Percentiles rank a stretch among this genome's conserved stretches.
Evolutionary conservation across 139 green algal genomes (phyloP).

Genomic region (Parachlorella kessleri): DNA sequence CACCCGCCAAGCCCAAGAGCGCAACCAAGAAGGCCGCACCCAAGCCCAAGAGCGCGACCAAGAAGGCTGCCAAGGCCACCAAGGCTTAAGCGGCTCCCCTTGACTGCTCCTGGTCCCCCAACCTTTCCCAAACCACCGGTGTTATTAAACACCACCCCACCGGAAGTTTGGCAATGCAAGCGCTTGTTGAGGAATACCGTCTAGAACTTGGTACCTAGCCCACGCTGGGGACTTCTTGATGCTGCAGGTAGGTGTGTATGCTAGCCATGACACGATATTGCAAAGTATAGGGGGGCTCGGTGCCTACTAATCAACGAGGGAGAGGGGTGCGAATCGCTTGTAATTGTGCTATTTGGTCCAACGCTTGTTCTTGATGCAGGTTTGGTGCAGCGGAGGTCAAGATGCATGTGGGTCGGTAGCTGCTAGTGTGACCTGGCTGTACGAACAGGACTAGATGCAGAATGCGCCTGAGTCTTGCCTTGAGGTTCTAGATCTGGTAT

Average conservation of each 20-base stretch:
- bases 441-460: no score
- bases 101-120: neutral
- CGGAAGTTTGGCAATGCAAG: no score
- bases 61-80: conserved; percentile 22
- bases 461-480: no score
- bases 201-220: neutral
- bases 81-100: conserved; percentile 13
- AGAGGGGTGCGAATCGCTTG: no score
- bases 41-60: conserved; percentile 25
- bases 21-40: conserved; percentile 47
- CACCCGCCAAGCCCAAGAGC: conserved; percentile 18
- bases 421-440: no score
- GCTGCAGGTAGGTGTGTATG: neutral
- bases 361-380: no score
- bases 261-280: neutral
- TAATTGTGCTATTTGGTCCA: no score
- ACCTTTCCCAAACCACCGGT: conserved; percentile 20
- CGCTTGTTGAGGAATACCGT: no score
- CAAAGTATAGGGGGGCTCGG: neutral
- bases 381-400: no score
- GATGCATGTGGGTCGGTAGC: no score
- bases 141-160: conserved; percentile 39
- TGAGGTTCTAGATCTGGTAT: no score
- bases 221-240: neutral
- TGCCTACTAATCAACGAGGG: neutral